Conservation (phyloP, 106 monocot species). For the Cymbidium sinense region DNA sequence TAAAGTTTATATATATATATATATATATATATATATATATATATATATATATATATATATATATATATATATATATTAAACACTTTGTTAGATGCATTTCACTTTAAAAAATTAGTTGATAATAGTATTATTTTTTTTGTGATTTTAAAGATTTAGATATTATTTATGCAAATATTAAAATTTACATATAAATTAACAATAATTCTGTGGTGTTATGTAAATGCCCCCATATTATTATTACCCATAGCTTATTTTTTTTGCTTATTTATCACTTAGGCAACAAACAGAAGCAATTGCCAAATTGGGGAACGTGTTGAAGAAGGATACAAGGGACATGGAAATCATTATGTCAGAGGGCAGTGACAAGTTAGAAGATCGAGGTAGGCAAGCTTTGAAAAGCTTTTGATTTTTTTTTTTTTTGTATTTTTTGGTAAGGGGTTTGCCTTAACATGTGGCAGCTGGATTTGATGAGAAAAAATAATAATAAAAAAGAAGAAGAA, state of each 20-base stretch:
- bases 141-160: too few species aligned
- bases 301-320: constrained; percentile 83
- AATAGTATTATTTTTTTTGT: too few species aligned
- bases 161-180: too few species aligned
- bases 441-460: not conserved
- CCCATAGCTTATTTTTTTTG: not conserved
- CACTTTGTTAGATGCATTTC: too few species aligned
- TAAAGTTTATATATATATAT: too few species aligned
- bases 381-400: constrained; percentile 21
- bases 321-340: constrained; percentile 72
- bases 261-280: constrained; percentile 33
- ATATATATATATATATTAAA: too few species aligned
- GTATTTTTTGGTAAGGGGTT: not conserved
- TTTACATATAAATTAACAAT: too few species aligned
- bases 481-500: not conserved
- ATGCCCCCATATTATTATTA: too few species aligned
- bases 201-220: too few species aligned
- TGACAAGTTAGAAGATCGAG: constrained; percentile 40
- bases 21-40: too few species aligned
- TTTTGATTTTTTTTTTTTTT: not conserved
- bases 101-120: too few species aligned
- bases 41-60: too few species aligned
- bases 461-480: not conserved
- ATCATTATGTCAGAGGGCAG: constrained; percentile 70
- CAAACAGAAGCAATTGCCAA: constrained; percentile 86